Evolutionary conservation across 192 early-diverging fungal genomes (phyloP).

Genomic region (Gonapodya prolifera): DNA sequence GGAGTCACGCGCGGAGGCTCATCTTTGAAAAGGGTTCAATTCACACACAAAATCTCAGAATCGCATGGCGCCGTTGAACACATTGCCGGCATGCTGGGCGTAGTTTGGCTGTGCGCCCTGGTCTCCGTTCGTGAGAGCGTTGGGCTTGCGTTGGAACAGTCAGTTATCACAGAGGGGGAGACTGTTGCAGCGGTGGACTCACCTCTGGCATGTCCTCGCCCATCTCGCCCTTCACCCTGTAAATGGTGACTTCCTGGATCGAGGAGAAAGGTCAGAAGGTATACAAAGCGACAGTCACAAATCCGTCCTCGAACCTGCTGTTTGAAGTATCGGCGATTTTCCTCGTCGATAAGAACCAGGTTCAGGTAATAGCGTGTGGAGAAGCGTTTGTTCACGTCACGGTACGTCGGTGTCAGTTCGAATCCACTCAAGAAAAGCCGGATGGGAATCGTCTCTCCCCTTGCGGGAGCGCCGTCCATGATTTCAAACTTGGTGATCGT

Average conservation of each 20-base stretch:
- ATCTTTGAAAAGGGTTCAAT: too few species aligned
- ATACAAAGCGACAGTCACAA: background rate
- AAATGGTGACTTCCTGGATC: background rate
- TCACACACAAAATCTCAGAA: too few species aligned
- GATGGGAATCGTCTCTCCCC: conserved; percentile 95
- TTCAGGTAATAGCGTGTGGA: conserved; percentile 98
- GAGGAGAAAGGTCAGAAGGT: background rate
- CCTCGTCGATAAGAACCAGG: conserved; percentile 95
- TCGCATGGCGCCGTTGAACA: background rate
- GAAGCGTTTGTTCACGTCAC: conserved; percentile 98
- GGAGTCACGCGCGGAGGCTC: too few species aligned
- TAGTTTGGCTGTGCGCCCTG: background rate
- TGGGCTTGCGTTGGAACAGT: background rate
- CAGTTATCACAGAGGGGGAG: background rate
- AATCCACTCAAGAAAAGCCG: conserved; percentile 93
- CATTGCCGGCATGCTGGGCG: background rate
- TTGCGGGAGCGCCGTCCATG: conserved; percentile 98
- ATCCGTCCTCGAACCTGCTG: conserved; percentile 53
- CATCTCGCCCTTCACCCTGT: background rate
- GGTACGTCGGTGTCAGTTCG: conserved; percentile 96
- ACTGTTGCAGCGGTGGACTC: background rate
- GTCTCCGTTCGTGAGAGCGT: background rate
- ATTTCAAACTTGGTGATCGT: conserved; percentile 99
- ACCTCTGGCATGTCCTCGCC: background rate
- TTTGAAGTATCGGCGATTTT: conserved; percentile 98